Evolutionary conservation across 495 filamentous ascomycete species (phyloP).

Genomic region (Penicillium pancosmium): DNA sequence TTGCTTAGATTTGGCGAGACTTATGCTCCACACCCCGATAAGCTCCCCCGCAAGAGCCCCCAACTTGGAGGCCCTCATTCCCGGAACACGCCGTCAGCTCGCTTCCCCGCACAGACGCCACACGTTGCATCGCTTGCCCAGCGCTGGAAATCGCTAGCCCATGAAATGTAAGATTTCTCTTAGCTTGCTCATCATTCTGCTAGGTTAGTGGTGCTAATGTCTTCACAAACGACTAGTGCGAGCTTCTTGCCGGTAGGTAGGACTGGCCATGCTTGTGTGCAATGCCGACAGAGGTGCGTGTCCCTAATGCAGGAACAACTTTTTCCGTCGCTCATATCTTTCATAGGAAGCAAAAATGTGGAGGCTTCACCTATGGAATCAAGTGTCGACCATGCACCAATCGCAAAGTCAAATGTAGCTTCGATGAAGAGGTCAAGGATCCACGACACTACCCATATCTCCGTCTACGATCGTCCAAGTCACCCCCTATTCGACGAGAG

Average conservation of each 20-base stretch:
- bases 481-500: neutral
- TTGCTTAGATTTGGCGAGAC: too few relatives aligned
- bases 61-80: neutral
- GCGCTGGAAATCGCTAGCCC: neutral
- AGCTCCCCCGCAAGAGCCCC: neutral
- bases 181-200: neutral
- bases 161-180: neutral
- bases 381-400: slow-evolving; percentile 10
- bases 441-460: slow-evolving; percentile 5
- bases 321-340: neutral
- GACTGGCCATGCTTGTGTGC: slow-evolving; percentile 8
- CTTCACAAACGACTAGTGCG: neutral
- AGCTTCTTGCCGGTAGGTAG: slow-evolving; percentile 6
- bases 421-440: slow-evolving; percentile 9
- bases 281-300: slow-evolving; percentile 9
- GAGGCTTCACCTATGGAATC: slow-evolving; percentile 6
- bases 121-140: neutral
- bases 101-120: neutral
- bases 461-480: neutral
- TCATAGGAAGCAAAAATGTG: slow-evolving; percentile 8
- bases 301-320: neutral
- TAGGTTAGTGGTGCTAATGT: neutral
- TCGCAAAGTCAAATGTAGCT: slow-evolving; percentile 12
- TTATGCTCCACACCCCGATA: neutral
- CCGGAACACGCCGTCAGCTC: neutral